These are phyloP conservation scores for Coemansia sp. DNA, from an alignment of 192 early-diverging fungal genomes.

Conservation along the genomic window DNA sequence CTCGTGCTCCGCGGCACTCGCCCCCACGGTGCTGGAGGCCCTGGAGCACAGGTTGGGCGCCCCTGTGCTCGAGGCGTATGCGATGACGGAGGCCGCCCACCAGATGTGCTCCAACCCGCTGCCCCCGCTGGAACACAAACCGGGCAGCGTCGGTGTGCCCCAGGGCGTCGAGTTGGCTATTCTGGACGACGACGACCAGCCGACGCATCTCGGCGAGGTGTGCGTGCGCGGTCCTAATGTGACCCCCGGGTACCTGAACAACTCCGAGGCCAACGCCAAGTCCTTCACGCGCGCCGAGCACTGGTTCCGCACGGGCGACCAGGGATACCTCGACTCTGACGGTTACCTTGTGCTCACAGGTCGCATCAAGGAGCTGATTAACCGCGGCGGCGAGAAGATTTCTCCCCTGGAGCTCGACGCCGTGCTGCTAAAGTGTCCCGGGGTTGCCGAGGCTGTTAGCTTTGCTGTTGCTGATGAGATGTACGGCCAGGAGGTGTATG, in stretches of 20 bases:
- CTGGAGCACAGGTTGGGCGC: conserved; percentile 65
- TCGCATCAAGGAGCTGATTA: conserved; percentile 88
- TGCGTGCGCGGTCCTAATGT: conserved; percentile 82
- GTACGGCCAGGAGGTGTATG: conserved; percentile 83
- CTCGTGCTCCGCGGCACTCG: conserved; percentile 74
- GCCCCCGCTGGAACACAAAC: conserved; percentile 64
- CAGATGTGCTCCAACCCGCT: conserved; percentile 83
- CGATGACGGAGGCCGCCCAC: conserved; percentile 88
- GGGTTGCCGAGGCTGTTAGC: conserved; percentile 69
- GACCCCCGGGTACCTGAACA: conserved; percentile 74
- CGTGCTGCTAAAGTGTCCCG: conserved; percentile 64
- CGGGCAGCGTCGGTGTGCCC: conserved; percentile 74
- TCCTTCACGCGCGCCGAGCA: conserved; percentile 59
- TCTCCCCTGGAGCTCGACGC: conserved; percentile 83
- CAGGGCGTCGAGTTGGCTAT: conserved; percentile 75
- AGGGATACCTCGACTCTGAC: conserved; percentile 74
- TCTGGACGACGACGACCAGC: conserved; percentile 51
- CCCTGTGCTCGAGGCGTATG: conserved; percentile 79
- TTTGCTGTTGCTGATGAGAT: conserved; percentile 75
- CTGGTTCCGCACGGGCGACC: conserved; percentile 85
- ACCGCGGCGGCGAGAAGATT: conserved; percentile 89
- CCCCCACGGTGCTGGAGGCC: conserved; percentile 63
- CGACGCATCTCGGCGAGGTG: conserved; percentile 64
- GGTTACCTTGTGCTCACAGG: conserved; percentile 79
- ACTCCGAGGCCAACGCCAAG: conserved; percentile 60